phyloP scores from a whole-genome alignment of 2,329 filamentous ascomycete genomes.

The Paecilomyces sp. region DNA sequence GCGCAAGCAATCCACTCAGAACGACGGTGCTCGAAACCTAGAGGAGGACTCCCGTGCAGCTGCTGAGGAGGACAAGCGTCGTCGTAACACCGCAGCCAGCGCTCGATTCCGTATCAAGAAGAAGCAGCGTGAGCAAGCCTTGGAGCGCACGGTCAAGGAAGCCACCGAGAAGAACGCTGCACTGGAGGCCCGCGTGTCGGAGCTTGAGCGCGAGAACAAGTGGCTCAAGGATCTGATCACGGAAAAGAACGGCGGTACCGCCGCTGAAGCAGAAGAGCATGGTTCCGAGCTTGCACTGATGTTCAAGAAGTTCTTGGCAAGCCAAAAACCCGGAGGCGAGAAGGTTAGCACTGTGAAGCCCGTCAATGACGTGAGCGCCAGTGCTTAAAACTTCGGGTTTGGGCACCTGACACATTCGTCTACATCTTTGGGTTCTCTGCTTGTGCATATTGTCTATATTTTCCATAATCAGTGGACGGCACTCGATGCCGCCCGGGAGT shows the following conservation, averaged over 20 bases:
- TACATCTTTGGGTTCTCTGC: not conserved
- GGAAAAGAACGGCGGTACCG: slow-evolving; percentile 60
- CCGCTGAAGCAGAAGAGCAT: slow-evolving; percentile 21
- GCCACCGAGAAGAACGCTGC: slow-evolving; percentile 70
- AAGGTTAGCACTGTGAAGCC: slow-evolving; percentile 24
- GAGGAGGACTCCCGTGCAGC: slow-evolving; percentile 67
- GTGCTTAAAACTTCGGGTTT: not conserved
- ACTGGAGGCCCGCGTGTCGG: slow-evolving; percentile 65
- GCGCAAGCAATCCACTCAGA: slow-evolving; percentile 29
- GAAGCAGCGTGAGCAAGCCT: slow-evolving; percentile 85
- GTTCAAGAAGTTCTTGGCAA: slow-evolving; percentile 34
- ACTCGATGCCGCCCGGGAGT: not conserved
- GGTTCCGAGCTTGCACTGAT: slow-evolving; percentile 41
- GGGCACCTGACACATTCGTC: not conserved
- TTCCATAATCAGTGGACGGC: not conserved
- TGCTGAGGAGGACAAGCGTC: slow-evolving; percentile 83
- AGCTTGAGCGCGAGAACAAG: slow-evolving; percentile 77
- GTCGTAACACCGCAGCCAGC: slow-evolving; percentile 80
- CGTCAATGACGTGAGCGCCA: slow-evolving; percentile 22
- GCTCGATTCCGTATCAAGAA: slow-evolving; percentile 91
- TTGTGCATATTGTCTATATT: not conserved
- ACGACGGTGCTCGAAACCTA: slow-evolving; percentile 40
- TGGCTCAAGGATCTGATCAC: slow-evolving; percentile 75
- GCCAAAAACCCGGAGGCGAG: slow-evolving; percentile 21
- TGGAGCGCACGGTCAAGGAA: slow-evolving; percentile 75